Base-by-base conservation (phyloP, 345 rosid genomes). In the Pelargonium nanum region DNA sequence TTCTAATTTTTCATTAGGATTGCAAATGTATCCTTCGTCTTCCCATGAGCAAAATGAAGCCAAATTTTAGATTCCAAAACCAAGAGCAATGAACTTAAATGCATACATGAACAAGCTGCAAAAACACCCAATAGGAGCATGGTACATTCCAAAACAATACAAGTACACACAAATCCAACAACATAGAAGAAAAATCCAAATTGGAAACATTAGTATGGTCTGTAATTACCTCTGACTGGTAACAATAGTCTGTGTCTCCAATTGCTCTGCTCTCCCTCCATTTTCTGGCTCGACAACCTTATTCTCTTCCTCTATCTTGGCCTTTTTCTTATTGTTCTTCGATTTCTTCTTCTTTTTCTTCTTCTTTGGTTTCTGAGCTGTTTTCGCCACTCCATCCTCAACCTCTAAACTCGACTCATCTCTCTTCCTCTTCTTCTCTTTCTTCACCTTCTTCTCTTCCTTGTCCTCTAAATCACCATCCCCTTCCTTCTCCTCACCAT, bases 391-490 rank as follows among this genome's bases (percentile, higher is more conserved):
- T 40, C 22, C 64, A 5, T 55, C 59, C 17, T 32, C 50, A 23
- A 23, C 66, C 53, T 68, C 61, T 34, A 15, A 9, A 15, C 48
- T 19, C 48, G 19, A 13, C 57, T 17, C 5, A 67, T 56, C 52
- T 57, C 52, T 44, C 58, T 68, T 57, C 60, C 65, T 63, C 26
- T 65, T 64, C 56, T 60, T 60, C 52, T 23, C 25, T 68, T 30
- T 59, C 74, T 19, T n/a, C 71, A 45, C 72, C 40, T 22, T 40
- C 74, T 22, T 65, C 60, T 55, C 74, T 79, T 58, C 70, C 71
- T 77, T 54, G 5, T 24, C 13, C 15, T 9, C 57, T 1, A 21
- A 8, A 21, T 10, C 57, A 55, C 13, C 76, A 26, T 40, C 57
- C 22, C 57, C 48, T 15, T 28, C n/a, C 21, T 57, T 56, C 57